A percentile compares a stretch with the other conserved stretches of the same genome.
These are phyloP conservation scores for Lachnellula arida DNA, from an alignment of 2,329 filamentous ascomycete species.

Conservation along the genomic window DNA sequence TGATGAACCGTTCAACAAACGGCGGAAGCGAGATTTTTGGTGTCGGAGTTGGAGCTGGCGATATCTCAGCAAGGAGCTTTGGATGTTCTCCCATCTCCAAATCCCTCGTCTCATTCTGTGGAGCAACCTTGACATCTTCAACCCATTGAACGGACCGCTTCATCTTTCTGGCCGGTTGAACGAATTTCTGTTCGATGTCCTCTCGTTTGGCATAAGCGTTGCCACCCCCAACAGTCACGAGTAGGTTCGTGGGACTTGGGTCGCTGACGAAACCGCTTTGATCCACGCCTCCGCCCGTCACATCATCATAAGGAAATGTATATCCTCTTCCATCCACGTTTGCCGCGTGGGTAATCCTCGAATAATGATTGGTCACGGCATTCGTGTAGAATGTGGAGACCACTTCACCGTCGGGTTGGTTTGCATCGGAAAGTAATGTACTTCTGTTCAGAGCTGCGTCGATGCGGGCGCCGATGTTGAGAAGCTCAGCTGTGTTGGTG, in stretches of 20 bases:
- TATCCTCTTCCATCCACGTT: conserved; percentile 59
- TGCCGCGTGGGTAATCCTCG: conserved; percentile 57
- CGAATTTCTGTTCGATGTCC: neutral
- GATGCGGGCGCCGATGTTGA: conserved; percentile 67
- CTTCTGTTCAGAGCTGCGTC: conserved; percentile 72
- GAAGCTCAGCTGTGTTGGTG: conserved; percentile 35
- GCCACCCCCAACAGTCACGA: conserved; percentile 20
- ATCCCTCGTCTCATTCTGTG: conserved; percentile 3
- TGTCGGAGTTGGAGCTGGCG: neutral
- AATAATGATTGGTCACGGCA: conserved; percentile 60
- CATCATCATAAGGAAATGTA: conserved; percentile 69
- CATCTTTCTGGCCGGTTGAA: neutral
- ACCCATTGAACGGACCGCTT: conserved; percentile 7
- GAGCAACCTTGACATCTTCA: conserved; percentile 5
- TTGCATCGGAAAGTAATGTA: conserved; percentile 53
- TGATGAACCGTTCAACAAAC: conserved; percentile 9
- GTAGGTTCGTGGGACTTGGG: conserved; percentile 10
- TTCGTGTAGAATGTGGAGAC: conserved; percentile 48
- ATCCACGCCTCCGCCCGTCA: conserved; percentile 52
- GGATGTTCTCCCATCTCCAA: conserved; percentile 12
- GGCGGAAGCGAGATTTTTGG: conserved; percentile 2
- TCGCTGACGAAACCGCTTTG: conserved; percentile 61
- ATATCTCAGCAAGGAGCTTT: conserved; percentile 13
- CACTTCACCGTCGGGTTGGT: conserved; percentile 48
- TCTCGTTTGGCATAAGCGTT: conserved; percentile 14